Base-by-base conservation (phyloP, 352 stramenopile species). In the Pythium myriotylum region DNA sequence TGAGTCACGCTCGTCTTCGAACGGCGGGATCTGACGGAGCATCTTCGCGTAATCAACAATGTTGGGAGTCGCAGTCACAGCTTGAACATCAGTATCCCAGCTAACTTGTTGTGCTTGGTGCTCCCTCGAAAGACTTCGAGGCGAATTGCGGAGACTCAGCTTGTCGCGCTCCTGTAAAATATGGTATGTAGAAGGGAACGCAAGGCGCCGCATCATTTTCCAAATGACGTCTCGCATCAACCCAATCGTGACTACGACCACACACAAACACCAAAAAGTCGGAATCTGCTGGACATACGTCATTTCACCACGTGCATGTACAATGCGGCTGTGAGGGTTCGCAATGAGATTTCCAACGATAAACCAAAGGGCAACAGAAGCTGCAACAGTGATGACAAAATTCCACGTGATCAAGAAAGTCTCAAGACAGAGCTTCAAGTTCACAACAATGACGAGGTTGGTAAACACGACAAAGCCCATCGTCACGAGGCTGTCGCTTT, bases 381-480 rank as follows among this genome's bases (percentile, higher is more conserved):
- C 59, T 2, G 62, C 51, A 22, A 90, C 70, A 17, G 79, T 88
- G n/a, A 74, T 52, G 14, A 89, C 16, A 45, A 92, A 92, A 12
- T 83, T 62, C 84, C 79, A 92, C 14, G 84, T 92, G 20, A 92
- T 54, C 52, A 89, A 54, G 51, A 89, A 89, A 4, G 81, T 78
- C 60, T 92, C 84, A 8, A 92, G 68, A 54, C 79, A 88, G 32
- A 92, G 35, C 53, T 92, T 92, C 19, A 88, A 43, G 55, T 92
- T 92, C 53, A 92, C 84, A 51, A 91, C 78, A 16, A 89, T 67
- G 1, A 92, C 84, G 13, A 92, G 63, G 50, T 86, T 90, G 45
- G 81, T 90, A 54, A 92, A 92, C n/a, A 91, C 79, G 27, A 92
- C 73, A 29, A 92, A 86, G 22, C 84, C 84, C 4, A 92, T 63